A percentile compares a stretch with the other conserved stretches of the same genome.
Conservation (phyloP, 2,329 filamentous ascomycete genomes). For the Penicillium hordei region DNA sequence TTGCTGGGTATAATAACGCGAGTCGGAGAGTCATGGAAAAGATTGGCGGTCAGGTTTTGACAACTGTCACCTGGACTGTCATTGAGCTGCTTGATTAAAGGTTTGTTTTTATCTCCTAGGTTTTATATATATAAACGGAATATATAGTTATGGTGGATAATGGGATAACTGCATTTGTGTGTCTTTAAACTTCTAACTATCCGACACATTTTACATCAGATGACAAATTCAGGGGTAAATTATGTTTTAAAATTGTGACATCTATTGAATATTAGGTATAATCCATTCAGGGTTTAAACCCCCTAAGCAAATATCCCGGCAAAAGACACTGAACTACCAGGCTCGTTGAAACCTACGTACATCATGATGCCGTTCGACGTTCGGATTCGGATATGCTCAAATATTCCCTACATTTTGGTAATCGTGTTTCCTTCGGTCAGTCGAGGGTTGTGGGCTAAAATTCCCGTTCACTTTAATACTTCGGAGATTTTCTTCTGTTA, state of each 20-base stretch:
- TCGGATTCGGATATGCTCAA: neutral
- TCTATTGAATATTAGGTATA: neutral
- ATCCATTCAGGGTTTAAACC: neutral
- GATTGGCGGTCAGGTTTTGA: slow-evolving; percentile 38
- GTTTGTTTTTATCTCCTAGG: neutral
- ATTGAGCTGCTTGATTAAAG: slow-evolving; percentile 32
- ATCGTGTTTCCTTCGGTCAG: neutral
- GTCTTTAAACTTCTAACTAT: neutral
- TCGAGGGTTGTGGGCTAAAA: neutral
- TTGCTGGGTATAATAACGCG: slow-evolving; percentile 34
- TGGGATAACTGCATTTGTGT: neutral
- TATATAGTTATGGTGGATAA: neutral
- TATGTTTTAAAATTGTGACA: neutral
- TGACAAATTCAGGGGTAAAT: neutral
- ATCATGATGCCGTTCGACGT: neutral
- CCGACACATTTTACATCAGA: no score
- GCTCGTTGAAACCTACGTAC: neutral
- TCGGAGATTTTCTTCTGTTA: neutral
- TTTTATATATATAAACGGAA: neutral
- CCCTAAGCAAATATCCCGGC: neutral
- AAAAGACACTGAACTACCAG: neutral
- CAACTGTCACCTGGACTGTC: slow-evolving; percentile 41
- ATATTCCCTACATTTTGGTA: neutral
- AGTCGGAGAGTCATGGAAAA: slow-evolving; percentile 49
- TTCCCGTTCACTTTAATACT: neutral